Evolutionary conservation across 768 basidiomycete genomes (phyloP), one percentile per base, ranked within the genome.

Genomic region (Pluteus cervinus): DNA sequence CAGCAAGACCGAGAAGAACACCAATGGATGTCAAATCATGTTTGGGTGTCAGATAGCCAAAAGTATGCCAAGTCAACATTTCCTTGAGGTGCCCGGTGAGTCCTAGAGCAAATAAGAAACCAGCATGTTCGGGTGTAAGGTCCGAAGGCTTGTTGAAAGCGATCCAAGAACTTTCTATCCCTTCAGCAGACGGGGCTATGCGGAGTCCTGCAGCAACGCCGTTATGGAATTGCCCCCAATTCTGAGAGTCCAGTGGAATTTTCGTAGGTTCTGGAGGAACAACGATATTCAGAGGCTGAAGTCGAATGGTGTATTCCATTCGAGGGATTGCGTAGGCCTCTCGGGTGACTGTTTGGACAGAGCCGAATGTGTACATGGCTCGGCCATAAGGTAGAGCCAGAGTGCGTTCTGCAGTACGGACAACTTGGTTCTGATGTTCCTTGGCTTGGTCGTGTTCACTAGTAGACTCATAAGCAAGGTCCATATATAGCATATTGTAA

Each of bases 141-240:
- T 93, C 87, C 0, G 79, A 72, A 0, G 96, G 94, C 49, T 86
- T 88, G 60, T 98, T 94, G 70, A 93, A 97, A 10, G 85, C 81
- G 37, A 96, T 91, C 89, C 93, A 97, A 0, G 91, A 90, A 50
- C 86, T 88, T 54, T 96, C 90, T 29, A 98, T 75, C 7, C 78
- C 79, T 33, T 66, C 60, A 7, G 82, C 75, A n/a, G 75, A 71
- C 0, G 86, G 79, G 0, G 84, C 79, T 34, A 97, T 79, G 5
- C 88, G 80, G 29, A 99, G 59, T 3, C 85, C 96, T 4, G 90
- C 87, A 6, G 91, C 90, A 0, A 96, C 94, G 7, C 96, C 96
- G 45, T 94, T 92, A 60, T 98, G 92, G 60, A 99, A 99, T 43
- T 93, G 87, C n/a, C 88, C 91, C 96, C 94, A 99, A 36, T 70